phyloP scores from a whole-genome alignment of 2,329 filamentous ascomycete species.

The Rhynchosporium agropyri region DNA sequence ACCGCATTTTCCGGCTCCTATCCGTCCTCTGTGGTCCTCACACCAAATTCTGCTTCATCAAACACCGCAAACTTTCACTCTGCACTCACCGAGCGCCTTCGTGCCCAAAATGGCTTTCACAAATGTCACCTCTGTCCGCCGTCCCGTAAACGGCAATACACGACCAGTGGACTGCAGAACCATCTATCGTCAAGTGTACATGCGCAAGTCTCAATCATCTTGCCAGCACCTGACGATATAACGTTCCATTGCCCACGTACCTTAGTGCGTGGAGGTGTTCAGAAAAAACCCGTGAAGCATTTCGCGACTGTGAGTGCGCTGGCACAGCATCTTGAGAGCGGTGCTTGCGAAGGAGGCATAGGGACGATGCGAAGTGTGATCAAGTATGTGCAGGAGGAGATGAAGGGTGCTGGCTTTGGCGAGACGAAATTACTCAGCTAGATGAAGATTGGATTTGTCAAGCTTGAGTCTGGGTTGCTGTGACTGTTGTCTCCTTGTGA shows the following conservation, averaged over 20 bases:
- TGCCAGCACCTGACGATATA: constrained; percentile 20
- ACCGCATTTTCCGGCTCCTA: constrained; percentile 13
- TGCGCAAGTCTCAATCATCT: neutral
- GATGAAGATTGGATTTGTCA: neutral
- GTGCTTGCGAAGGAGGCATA: constrained; percentile 21
- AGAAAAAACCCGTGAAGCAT: constrained; percentile 7
- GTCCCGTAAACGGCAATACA: constrained; percentile 20
- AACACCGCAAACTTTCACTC: neutral
- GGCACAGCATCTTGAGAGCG: constrained; percentile 28
- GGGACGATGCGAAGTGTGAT: constrained; percentile 21
- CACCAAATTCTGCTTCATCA: neutral
- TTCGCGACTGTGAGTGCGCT: constrained; percentile 26
- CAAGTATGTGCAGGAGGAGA: constrained; percentile 23
- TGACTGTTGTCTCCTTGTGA: neutral
- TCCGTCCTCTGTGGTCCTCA: constrained; percentile 7
- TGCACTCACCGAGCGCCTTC: neutral
- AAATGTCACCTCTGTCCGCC: constrained; percentile 13
- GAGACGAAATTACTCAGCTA: constrained; percentile 7
- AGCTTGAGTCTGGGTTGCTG: neutral
- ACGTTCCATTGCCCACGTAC: constrained; percentile 25
- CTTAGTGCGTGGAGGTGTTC: constrained; percentile 17
- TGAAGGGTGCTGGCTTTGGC: constrained; percentile 21
- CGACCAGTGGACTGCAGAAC: constrained; percentile 15
- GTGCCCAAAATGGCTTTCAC: neutral
- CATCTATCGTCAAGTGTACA: constrained; percentile 20